These are phyloP conservation scores for Mycena amicta DNA, from an alignment of 768 basidiomycete genomes.

Conservation along the genomic window DNA sequence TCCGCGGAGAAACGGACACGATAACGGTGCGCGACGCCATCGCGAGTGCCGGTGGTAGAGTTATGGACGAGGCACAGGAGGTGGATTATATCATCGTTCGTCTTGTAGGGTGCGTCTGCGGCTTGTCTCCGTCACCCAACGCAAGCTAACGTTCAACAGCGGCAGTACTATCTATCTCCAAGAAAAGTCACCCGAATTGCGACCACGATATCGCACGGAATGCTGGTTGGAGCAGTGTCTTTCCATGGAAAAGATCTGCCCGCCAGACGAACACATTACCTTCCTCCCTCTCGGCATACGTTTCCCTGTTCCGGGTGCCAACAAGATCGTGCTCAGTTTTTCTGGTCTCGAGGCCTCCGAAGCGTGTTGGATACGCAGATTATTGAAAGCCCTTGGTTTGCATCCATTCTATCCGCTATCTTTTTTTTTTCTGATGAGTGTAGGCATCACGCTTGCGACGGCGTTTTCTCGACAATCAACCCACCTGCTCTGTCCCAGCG, in stretches of 20 bases:
- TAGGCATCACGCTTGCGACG: slow-evolving; percentile 57
- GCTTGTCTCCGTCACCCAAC: not conserved
- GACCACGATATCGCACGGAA: slow-evolving; percentile 77
- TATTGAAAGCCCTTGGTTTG: slow-evolving; percentile 70
- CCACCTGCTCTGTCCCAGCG: slow-evolving; percentile 78
- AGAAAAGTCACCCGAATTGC: slow-evolving; percentile 50
- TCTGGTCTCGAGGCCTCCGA: slow-evolving; percentile 79
- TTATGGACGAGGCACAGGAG: slow-evolving; percentile 49
- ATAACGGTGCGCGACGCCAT: slow-evolving; percentile 60
- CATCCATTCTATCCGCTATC: not conserved
- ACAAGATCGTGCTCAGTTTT: slow-evolving; percentile 60
- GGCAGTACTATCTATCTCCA: slow-evolving; percentile 68
- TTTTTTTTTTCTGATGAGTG: not conserved
- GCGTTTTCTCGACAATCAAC: slow-evolving; percentile 72
- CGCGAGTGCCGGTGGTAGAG: slow-evolving; percentile 57
- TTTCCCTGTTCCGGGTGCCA: slow-evolving; percentile 63
- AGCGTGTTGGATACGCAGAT: slow-evolving; percentile 61
- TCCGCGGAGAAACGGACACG: slow-evolving; percentile 68
- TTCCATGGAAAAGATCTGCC: slow-evolving; percentile 71
- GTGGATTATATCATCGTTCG: slow-evolving; percentile 72
- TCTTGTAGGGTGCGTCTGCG: slow-evolving; percentile 61
- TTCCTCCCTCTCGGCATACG: slow-evolving; percentile 66
- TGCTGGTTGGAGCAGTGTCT: slow-evolving; percentile 93
- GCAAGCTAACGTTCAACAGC: slow-evolving; percentile 36
- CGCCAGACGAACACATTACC: slow-evolving; percentile 65